Percentiles rank a stretch among this genome's conserved stretches.
Conservation (phyloP, 2,329 filamentous ascomycete species). For the Cladosporium sphaerospermum region DNA sequence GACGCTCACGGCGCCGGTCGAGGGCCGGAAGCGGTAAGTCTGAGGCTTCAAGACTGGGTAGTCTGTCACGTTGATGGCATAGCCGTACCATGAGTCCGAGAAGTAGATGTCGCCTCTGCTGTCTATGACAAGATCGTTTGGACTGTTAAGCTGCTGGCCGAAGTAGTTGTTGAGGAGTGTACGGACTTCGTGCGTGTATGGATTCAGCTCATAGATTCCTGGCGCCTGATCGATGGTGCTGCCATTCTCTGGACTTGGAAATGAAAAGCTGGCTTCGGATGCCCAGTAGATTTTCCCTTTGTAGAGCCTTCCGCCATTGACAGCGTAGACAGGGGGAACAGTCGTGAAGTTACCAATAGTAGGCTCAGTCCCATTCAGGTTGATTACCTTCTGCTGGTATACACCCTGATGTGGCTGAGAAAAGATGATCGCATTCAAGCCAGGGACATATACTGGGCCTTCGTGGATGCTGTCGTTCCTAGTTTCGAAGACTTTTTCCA, state of each 20-base stretch:
- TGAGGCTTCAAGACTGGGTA: slow-evolving; percentile 18
- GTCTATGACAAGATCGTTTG: slow-evolving; percentile 40
- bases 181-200: slow-evolving; percentile 35
- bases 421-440: slow-evolving; percentile 36
- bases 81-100: slow-evolving; percentile 35
- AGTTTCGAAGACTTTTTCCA: slow-evolving; percentile 26
- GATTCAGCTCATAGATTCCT: slow-evolving; percentile 39
- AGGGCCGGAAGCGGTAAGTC: slow-evolving; percentile 38
- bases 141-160: slow-evolving; percentile 39
- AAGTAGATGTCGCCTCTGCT: slow-evolving; percentile 44
- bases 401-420: slow-evolving; percentile 33
- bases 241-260: slow-evolving; percentile 22
- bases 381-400: slow-evolving; percentile 32
- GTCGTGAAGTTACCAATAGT: slow-evolving; percentile 35
- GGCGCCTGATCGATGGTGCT: slow-evolving; percentile 29
- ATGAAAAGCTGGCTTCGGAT: slow-evolving; percentile 12
- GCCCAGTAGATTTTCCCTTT: slow-evolving; percentile 36
- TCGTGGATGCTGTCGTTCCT: slow-evolving; percentile 32
- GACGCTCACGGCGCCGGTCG: slow-evolving; percentile 35
- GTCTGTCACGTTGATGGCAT: slow-evolving; percentile 16
- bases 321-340: slow-evolving; percentile 37
- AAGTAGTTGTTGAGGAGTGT: slow-evolving; percentile 43
- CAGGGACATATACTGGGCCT: slow-evolving; percentile 38
- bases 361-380: slow-evolving; percentile 39
- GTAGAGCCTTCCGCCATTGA: slow-evolving; percentile 37